Evolutionary conservation across 371 early-diverging fungal species (phyloP), one percentile per base, ranked within the genome.

Genomic region (Capillidium heterosporum): DNA sequence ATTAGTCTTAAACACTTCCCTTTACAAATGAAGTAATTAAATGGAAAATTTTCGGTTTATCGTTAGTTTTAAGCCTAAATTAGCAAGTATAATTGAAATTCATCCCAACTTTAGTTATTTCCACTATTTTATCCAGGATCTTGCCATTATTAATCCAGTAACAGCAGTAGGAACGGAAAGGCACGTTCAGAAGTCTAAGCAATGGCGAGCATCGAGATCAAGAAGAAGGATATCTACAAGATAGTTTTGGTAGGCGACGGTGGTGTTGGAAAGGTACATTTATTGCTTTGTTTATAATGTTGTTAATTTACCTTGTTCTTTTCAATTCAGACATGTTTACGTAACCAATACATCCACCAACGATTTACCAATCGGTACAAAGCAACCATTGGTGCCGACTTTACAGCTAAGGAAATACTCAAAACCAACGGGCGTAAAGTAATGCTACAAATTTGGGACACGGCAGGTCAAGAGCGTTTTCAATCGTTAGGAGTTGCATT

Each of bases 351-450:
- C 57, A 48, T 95, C 54, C 89, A 89, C 68, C 84, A 79, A 58
- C 77, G 84, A 58, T 98, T 98, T 70, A 87, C 83, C 61, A 88
- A 81, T 61, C 87, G 90, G 60, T 96, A 98, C 80, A 93, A 95
- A 68, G 92, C 95, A 5, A 98, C 99, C 19, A 95, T 98, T 60
- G 99, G 99, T 29, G 97, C 96, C 8, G 93, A 95, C 61, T 98
- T 95, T 65, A 76, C 93, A 59, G 91, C 95, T 57, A 98, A 96
- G 68, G 91, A 90, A 61, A 13, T 35, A 13, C 77, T 93, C 21
- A 66, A 71, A 35, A 77, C 84, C 35, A 87, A 87, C 58, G 85
- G 84, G 52, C 77, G 78, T 32, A 68, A 76, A 51, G 81, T 84
- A 1, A 89, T 68, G 49, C 61, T 58, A 29, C 59, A 58, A 42